Evolutionary conservation across 768 basidiomycete species (phyloP).

Genomic region (Termitomyces sp.): DNA sequence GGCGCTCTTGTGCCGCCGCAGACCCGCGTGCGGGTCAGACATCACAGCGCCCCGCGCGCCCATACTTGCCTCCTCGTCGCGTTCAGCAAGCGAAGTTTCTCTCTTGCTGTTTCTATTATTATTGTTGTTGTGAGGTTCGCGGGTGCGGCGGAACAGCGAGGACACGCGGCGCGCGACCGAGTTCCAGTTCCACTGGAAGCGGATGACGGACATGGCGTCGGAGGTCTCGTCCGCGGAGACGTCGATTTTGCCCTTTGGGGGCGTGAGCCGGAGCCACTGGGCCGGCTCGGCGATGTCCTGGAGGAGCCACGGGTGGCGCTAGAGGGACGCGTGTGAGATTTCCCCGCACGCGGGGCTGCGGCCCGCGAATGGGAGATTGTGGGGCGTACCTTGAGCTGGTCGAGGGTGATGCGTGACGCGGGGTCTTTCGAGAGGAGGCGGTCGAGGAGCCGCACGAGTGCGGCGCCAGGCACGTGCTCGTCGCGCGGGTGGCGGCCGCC

Average conservation of each 20-base stretch:
- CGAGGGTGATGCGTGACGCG: conserved; percentile 66
- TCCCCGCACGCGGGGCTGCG: neutral
- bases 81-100: neutral
- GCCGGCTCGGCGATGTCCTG: conserved; percentile 60
- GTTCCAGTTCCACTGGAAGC: conserved; percentile 47
- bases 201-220: conserved; percentile 61
- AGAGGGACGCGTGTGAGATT: neutral
- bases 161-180: conserved; percentile 41
- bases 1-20: conserved; percentile 15
- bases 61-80: neutral
- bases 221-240: conserved; percentile 77
- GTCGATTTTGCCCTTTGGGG: conserved; percentile 30
- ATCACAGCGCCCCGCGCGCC: conserved; percentile 5
- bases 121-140: conserved; percentile 8
- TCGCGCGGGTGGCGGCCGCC: conserved; percentile 49
- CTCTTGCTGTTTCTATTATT: neutral
- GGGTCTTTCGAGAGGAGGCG: conserved; percentile 80
- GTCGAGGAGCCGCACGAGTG: conserved; percentile 69
- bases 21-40: conserved; percentile 17
- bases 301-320: conserved; percentile 65
- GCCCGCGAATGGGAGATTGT: neutral
- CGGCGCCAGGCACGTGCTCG: conserved; percentile 46
- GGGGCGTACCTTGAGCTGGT: conserved; percentile 66
- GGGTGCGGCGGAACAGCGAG: conserved; percentile 42
- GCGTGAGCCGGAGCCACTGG: conserved; percentile 57